Evolutionary conservation across 2,329 filamentous ascomycete genomes (phyloP).

Genomic region (Chaetothyriales sp.): DNA sequence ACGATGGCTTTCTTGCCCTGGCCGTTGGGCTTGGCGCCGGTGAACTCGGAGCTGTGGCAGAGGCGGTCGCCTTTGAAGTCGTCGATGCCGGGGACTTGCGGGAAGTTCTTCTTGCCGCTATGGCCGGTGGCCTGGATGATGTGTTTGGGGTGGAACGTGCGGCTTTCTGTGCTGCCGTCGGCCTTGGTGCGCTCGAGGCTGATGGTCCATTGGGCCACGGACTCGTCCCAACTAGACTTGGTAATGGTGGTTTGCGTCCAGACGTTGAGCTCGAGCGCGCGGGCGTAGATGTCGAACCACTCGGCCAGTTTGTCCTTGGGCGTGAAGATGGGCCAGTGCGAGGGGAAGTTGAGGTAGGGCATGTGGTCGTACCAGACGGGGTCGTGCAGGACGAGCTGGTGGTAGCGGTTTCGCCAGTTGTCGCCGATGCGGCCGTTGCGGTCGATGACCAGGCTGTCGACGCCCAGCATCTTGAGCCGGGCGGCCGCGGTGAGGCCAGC

Average conservation of each 20-base stretch:
- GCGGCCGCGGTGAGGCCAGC: constrained; percentile 45
- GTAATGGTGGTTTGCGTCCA: constrained; percentile 45
- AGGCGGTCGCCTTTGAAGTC: constrained; percentile 45
- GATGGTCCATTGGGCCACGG: constrained; percentile 41
- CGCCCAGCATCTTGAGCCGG: constrained; percentile 45
- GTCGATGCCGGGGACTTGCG: constrained; percentile 34
- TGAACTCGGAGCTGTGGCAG: constrained; percentile 50
- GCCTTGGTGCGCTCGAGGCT: constrained; percentile 32
- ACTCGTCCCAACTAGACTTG: constrained; percentile 38
- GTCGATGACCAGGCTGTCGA: constrained; percentile 47
- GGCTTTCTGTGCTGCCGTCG: constrained; percentile 30
- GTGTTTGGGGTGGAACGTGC: constrained; percentile 48
- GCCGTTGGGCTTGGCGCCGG: constrained; percentile 35
- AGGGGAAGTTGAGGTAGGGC: constrained; percentile 28
- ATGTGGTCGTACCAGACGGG: constrained; percentile 40
- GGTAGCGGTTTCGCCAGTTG: constrained; percentile 51
- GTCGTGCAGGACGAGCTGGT: constrained; percentile 55
- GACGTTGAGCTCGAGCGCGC: constrained; percentile 53
- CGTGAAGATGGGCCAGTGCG: constrained; percentile 54
- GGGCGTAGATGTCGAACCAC: constrained; percentile 54
- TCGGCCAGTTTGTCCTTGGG: constrained; percentile 59
- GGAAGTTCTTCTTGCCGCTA: constrained; percentile 49
- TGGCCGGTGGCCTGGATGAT: constrained; percentile 56
- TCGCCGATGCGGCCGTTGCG: constrained; percentile 46
- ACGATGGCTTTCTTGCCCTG: constrained; percentile 49